These are phyloP conservation scores for Zalaria obscura DNA, from an alignment of 2,329 filamentous ascomycete genomes.

Conservation along the genomic window DNA sequence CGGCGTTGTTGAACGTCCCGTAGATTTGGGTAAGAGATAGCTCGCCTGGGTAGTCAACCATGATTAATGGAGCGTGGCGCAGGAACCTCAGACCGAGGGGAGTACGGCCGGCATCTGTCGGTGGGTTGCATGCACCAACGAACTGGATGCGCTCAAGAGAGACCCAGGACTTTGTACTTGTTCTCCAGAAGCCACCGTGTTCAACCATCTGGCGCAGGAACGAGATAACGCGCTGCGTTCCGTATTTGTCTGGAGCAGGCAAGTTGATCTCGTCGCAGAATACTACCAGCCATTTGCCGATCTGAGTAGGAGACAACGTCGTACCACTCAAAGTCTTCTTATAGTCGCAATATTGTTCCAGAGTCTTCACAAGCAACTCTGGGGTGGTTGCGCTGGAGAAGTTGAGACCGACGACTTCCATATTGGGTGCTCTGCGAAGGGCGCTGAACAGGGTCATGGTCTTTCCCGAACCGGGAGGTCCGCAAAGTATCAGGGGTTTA, in stretches of 20 bases:
- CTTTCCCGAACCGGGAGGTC: conserved; percentile 95
- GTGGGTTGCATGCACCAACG: conserved; percentile 95
- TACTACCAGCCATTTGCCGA: conserved; percentile 92
- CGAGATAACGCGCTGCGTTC: conserved; percentile 91
- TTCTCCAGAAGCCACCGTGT: conserved; percentile 98
- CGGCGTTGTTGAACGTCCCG: conserved; percentile 89
- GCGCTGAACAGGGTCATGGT: conserved; percentile 99
- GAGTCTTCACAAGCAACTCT: conserved; percentile 95
- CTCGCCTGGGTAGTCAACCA: conserved; percentile 98
- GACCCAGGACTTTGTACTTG: conserved; percentile 94
- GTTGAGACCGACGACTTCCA: conserved; percentile 98
- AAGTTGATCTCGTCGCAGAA: conserved; percentile 99
- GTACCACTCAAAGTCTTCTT: conserved; percentile 96
- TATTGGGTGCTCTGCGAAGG: conserved; percentile 88
- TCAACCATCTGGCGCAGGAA: conserved; percentile 96
- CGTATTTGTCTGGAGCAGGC: conserved; percentile 93
- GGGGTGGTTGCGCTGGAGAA: conserved; percentile 98
- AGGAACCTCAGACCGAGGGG: conserved; percentile 88
- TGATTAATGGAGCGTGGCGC: conserved; percentile 91
- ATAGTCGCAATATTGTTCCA: conserved; percentile 99
- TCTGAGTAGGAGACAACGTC: conserved; percentile 87
- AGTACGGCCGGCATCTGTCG: conserved; percentile 91
- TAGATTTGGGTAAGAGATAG: conserved; percentile 93
- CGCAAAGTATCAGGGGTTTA: conserved; percentile 90
- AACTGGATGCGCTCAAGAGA: conserved; percentile 97